A percentile compares a stretch with the other conserved stretches of the same genome.
Conservation (phyloP, 2,329 filamentous ascomycete genomes). For the Talaromyces sp. region DNA sequence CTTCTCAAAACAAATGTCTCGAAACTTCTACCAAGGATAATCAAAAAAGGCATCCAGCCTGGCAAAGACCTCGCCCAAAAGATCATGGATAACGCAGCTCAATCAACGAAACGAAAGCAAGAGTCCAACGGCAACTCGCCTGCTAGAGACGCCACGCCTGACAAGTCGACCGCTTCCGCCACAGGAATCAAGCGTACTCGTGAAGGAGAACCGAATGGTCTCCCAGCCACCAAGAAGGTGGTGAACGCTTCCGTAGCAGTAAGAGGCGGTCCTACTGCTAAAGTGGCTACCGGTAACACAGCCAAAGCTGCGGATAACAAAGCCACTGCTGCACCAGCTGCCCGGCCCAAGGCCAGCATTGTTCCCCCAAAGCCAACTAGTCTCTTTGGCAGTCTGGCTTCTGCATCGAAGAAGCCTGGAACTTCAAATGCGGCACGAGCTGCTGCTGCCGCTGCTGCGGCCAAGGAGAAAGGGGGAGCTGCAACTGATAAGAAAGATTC, state of each 20-base stretch:
- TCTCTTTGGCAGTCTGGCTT: conserved; percentile 48
- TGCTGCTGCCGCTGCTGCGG: conserved; percentile 41
- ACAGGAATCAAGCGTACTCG: conserved; percentile 41
- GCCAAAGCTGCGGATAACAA: conserved; percentile 37
- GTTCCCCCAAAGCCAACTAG: conserved; percentile 46
- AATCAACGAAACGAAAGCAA: conserved; percentile 46
- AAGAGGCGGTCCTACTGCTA: conserved; percentile 31
- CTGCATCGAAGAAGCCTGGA: conserved; percentile 51
- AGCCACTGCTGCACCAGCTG: conserved; percentile 26
- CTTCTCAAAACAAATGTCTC: conserved; percentile 60
- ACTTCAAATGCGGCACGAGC: conserved; percentile 51
- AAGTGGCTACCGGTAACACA: conserved; percentile 27
- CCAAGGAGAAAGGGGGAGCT: conserved; percentile 34
- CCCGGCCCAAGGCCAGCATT: conserved; percentile 41
- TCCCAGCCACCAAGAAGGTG: conserved; percentile 41
- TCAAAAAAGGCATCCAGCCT: conserved; percentile 59
- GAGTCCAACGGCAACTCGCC: conserved; percentile 33
- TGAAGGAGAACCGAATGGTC: conserved; percentile 38
- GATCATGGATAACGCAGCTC: conserved; percentile 52
- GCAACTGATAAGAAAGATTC: conserved; percentile 38
- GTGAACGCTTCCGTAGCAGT: conserved; percentile 33
- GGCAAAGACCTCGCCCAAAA: conserved; percentile 57
- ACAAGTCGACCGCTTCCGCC: conserved; percentile 23
- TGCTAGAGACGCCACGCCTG: conserved; percentile 37
- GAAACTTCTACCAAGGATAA: conserved; percentile 57